Evolutionary conservation across 495 filamentous ascomycete genomes (phyloP).

Genomic region (Penicillium malachiteum): DNA sequence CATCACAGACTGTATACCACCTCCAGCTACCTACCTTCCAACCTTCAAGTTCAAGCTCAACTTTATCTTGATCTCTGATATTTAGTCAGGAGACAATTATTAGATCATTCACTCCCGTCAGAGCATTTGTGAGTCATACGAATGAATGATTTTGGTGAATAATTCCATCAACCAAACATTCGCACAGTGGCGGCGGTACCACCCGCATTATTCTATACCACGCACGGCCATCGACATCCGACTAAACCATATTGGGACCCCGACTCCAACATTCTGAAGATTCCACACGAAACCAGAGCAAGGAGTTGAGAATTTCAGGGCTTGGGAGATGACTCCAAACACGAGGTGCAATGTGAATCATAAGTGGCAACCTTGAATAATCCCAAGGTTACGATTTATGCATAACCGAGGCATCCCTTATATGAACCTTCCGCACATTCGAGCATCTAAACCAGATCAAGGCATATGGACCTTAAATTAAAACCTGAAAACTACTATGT

Average conservation of each 20-base stretch:
- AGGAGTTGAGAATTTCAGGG: neutral
- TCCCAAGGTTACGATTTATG: neutral
- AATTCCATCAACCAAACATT: neutral
- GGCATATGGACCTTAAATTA: too few species aligned
- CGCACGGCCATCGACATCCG: neutral
- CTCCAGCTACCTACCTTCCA: too few species aligned
- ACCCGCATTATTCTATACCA: neutral
- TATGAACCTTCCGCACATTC: neutral
- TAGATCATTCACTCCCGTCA: too few species aligned
- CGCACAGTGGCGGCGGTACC: neutral
- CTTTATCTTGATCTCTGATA: neutral
- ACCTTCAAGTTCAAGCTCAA: neutral
- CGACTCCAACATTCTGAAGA: constrained; percentile 14
- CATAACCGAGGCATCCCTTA: neutral
- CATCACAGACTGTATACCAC: too few species aligned
- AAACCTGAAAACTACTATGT: constrained; percentile 6
- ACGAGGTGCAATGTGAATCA: neutral
- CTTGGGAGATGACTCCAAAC: neutral
- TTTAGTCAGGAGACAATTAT: too few species aligned
- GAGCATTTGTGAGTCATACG: too few species aligned
- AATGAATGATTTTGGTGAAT: neutral
- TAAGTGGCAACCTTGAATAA: neutral
- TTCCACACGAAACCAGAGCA: neutral
- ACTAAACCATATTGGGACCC: constrained; percentile 35
- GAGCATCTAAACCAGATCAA: neutral